Conservation (phyloP, 768 basidiomycete genomes). For the Tulasnella sp. region DNA sequence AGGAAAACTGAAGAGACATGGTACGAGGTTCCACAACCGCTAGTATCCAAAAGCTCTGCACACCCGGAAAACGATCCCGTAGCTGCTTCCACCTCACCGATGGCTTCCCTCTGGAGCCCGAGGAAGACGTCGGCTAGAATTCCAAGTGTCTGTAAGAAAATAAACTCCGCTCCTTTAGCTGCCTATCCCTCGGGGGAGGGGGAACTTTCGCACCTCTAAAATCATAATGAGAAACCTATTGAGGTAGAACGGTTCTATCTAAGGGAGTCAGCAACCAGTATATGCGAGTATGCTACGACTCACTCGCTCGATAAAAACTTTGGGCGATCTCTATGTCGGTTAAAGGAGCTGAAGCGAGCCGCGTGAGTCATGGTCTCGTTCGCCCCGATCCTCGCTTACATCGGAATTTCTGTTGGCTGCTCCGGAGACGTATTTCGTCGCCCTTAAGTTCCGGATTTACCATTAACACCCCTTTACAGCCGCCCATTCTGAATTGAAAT, state of each 20-base stretch:
- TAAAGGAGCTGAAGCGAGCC: slow-evolving; percentile 34
- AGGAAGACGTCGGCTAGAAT: slow-evolving; percentile 53
- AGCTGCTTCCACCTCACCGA: slow-evolving; percentile 46
- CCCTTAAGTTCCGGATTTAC: slow-evolving; percentile 54
- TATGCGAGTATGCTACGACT: slow-evolving; percentile 31
- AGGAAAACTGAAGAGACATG: slow-evolving; percentile 52
- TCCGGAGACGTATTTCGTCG: slow-evolving; percentile 49
- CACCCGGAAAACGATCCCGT: slow-evolving; percentile 44
- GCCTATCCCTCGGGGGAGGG: not conserved
- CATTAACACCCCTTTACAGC: slow-evolving; percentile 47
- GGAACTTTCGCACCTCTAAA: slow-evolving; percentile 41
- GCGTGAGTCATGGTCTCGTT: slow-evolving; percentile 29
- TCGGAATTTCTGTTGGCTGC: slow-evolving; percentile 65
- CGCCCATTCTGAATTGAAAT: slow-evolving; percentile 37
- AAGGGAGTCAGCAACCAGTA: not conserved
- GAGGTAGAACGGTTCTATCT: slow-evolving; percentile 28
- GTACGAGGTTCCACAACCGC: slow-evolving; percentile 58
- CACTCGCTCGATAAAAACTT: slow-evolving; percentile 57
- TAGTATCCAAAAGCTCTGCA: slow-evolving; percentile 49
- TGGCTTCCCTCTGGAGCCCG: slow-evolving; percentile 50
- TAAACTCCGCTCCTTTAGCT: not conserved
- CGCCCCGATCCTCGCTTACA: not conserved
- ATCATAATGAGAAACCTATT: slow-evolving; percentile 59
- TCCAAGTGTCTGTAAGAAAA: slow-evolving; percentile 41
- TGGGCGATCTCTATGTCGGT: slow-evolving; percentile 58